phyloP scores from a whole-genome alignment of 345 rosid genomes.

The Ceriops tagal region DNA sequence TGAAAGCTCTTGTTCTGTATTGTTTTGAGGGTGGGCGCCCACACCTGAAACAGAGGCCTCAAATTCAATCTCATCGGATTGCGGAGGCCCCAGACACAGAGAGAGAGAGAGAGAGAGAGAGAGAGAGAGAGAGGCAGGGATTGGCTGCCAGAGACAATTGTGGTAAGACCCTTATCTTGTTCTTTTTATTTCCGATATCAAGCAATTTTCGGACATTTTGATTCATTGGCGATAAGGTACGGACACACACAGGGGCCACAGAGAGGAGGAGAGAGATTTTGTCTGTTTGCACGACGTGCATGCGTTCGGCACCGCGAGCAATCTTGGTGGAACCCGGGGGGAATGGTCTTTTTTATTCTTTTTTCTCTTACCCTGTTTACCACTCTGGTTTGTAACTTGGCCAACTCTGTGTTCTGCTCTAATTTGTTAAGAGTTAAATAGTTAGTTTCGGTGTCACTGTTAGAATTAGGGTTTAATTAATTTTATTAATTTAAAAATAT shows the following conservation, averaged over 20 bases:
- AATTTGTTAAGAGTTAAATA: background rate
- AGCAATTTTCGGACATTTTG: background rate
- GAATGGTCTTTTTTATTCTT: background rate
- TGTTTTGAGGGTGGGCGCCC: slow-evolving; percentile 7
- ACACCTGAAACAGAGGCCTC: slow-evolving; percentile 11
- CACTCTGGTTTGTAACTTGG: background rate
- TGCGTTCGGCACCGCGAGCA: background rate
- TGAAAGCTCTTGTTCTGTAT: slow-evolving; percentile 15
- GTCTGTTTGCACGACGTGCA: background rate
- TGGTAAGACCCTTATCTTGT: slow-evolving; percentile 22
- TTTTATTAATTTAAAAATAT: too few relatives aligned
- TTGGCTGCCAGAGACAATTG: background rate
- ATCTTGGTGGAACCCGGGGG: slow-evolving; percentile 22
- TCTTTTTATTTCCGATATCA: background rate
- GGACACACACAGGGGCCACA: too few relatives aligned
- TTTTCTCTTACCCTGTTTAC: background rate
- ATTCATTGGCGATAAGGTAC: background rate
- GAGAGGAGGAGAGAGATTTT: slow-evolving; percentile 2
- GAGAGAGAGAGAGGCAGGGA: slow-evolving; percentile 1
- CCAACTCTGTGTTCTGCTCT: background rate
- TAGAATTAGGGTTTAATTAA: too few relatives aligned
- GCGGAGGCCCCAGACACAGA: slow-evolving; percentile 18
- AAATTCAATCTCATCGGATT: slow-evolving; percentile 17
- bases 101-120: background rate
- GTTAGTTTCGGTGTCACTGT: too few relatives aligned